Conservation (phyloP, 2,329 filamentous ascomycete species). For the Phaeosphaeria sp. region DNA sequence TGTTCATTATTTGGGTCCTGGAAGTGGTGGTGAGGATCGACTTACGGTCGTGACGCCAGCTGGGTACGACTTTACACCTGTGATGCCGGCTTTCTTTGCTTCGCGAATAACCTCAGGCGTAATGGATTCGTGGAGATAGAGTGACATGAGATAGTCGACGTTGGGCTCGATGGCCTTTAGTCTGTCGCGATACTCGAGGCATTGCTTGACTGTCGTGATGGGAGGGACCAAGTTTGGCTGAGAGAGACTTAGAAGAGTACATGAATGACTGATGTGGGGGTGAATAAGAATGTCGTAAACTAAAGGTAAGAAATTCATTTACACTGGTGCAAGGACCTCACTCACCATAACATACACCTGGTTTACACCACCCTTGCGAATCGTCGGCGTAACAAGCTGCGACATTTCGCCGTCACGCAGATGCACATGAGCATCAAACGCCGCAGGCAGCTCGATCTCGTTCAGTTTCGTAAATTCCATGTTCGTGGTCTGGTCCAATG, state of each 20-base stretch:
- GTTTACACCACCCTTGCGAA: constrained; percentile 59
- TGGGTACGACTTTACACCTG: constrained; percentile 74
- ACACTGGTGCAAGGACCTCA: constrained; percentile 7
- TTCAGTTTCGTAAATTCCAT: constrained; percentile 52
- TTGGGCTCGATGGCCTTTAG: constrained; percentile 55
- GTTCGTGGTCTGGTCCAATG: neutral
- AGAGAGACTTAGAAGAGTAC: neutral
- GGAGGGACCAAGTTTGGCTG: constrained; percentile 60
- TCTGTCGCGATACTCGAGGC: constrained; percentile 53
- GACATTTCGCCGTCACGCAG: constrained; percentile 60
- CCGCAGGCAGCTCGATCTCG: constrained; percentile 55
- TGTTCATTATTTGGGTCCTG: neutral
- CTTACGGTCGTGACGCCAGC: constrained; percentile 51
- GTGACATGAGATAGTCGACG: constrained; percentile 59
- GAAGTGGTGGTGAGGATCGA: neutral
- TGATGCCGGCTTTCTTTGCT: constrained; percentile 74
- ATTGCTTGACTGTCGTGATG: constrained; percentile 56
- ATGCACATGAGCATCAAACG: constrained; percentile 60
- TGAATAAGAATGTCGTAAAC: neutral
- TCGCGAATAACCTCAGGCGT: constrained; percentile 66
- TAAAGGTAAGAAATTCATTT: neutral
- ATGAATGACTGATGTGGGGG: neutral
- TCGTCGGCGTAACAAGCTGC: constrained; percentile 58
- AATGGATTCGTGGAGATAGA: constrained; percentile 58
- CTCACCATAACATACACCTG: constrained; percentile 62